phyloP scores from a whole-genome alignment of 139 green algal species.

The Chlamydomonas sp. region DNA sequence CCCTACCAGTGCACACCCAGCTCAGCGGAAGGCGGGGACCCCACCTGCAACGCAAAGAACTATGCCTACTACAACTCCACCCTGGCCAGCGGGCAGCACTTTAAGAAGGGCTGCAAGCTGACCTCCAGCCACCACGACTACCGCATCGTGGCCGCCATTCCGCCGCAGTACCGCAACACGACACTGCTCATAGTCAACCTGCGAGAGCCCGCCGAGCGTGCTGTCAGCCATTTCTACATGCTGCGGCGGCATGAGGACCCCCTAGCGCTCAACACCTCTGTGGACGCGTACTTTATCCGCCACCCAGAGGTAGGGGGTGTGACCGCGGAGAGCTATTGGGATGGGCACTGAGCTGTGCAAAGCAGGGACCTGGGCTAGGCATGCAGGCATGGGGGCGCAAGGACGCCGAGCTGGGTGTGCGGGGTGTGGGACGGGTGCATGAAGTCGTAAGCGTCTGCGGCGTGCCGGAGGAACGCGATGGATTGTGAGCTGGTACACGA shows the following conservation, averaged over 20 bases:
- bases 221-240: constrained; percentile 38
- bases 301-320: neutral
- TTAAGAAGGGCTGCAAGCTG: constrained; percentile 20
- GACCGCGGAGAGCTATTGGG: no score
- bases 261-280: constrained; percentile 4
- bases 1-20: constrained; percentile 27
- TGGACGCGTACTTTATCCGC: neutral
- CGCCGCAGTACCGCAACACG: constrained; percentile 10
- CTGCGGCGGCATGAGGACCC: constrained; percentile 6
- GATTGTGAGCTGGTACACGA: no score
- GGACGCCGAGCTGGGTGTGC: no score
- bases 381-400: no score
- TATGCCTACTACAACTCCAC: neutral
- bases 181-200: constrained; percentile 40
- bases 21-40: neutral
- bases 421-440: no score
- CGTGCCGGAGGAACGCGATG: no score
- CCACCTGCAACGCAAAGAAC: constrained; percentile 13
- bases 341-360: no score
- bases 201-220: neutral
- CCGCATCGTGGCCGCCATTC: constrained; percentile 14
- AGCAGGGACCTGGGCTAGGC: no score
- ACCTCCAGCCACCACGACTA: constrained; percentile 34
- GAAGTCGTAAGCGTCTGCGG: no score
- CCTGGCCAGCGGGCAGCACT: constrained; percentile 11